phyloP scores from a whole-genome alignment of 768 basidiomycete genomes.

The Phylloporus arenicola region DNA sequence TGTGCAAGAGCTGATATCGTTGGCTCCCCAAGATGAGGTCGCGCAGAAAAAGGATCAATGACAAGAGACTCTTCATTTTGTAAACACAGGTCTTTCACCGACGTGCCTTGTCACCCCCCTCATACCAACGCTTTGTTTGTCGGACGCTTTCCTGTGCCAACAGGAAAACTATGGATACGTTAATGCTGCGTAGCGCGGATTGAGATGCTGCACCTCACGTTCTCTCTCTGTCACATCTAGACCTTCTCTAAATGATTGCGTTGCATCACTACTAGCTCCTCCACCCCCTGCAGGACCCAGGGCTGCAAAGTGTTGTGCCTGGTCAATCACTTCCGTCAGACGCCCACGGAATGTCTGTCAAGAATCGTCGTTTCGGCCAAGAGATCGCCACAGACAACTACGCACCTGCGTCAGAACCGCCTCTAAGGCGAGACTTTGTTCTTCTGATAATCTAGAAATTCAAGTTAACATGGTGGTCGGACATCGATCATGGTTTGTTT shows the following conservation, averaged over 20 bases:
- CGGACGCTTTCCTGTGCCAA: slow-evolving; percentile 80
- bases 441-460: slow-evolving; percentile 62
- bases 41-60: slow-evolving; percentile 24
- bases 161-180: slow-evolving; percentile 59
- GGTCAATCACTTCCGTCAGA: slow-evolving; percentile 74
- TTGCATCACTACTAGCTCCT: slow-evolving; percentile 49
- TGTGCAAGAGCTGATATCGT: slow-evolving; percentile 53
- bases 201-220: slow-evolving; percentile 45
- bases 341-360: slow-evolving; percentile 70
- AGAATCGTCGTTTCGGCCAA: slow-evolving; percentile 1
- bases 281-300: slow-evolving; percentile 54
- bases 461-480: background rate
- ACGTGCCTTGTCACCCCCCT: slow-evolving; percentile 54
- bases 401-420: slow-evolving; percentile 62
- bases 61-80: background rate
- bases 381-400: slow-evolving; percentile 6
- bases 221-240: slow-evolving; percentile 91
- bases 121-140: slow-evolving; percentile 80
- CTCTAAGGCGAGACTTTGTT: slow-evolving; percentile 66
- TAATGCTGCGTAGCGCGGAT: slow-evolving; percentile 2
- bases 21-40: slow-evolving; percentile 18
- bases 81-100: slow-evolving; percentile 30
- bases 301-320: slow-evolving; percentile 83
- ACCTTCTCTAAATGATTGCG: slow-evolving; percentile 82
- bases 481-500: slow-evolving; percentile 18